Evolutionary conservation across 2,329 filamentous ascomycete genomes (phyloP), one percentile per base, ranked within the genome.

Genomic region (Fusarium sp.): DNA sequence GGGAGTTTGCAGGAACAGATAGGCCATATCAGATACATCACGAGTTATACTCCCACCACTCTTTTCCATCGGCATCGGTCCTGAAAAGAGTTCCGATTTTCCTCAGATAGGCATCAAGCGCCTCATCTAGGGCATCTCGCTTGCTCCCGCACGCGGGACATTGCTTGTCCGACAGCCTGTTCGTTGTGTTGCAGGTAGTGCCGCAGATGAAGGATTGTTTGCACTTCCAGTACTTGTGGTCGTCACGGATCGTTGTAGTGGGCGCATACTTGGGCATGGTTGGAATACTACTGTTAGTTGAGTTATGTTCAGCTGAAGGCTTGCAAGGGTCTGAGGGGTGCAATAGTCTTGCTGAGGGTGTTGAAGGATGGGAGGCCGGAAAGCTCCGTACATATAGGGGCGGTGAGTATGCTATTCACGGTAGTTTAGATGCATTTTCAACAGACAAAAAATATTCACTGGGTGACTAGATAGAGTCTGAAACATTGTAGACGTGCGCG

Each of bases 141-240:
- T 54, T 58, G 29, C 50, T 45, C 11, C 47, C 27, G 10, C 62
- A 58, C 14, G 27, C n/a, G 10, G 13, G 16, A 10, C 62, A 64
- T 25, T 56, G 52, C 27, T 58, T 64, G 0, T 31, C 20, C 1
- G 36, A 18, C 50, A 64, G 13, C 9, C 35, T 36, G 36, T 38
- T 58, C 16, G 27, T 58, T 13, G n/a, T 27, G n/a, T 25, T 31
- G 25, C 62, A 58, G 3, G 22, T 14, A 5, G 9, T 45, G 16
- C 16, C 38, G 16, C n/a, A 20, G 8, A 18, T 20, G 16, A 35
- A 42, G 3, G 18, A 31, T 29, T 58, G 62, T 5, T 38, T 20
- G 40, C 62, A 64, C 36, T 27, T 58, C 62, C 62, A 64, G 20
- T 58, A 58, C 50, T 42, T 64, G 50, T 64, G 62, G 20, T 64